Evolutionary conservation across 805 yeast genomes (phyloP).

Genomic region (Saccharomycopsis fibuligera): DNA sequence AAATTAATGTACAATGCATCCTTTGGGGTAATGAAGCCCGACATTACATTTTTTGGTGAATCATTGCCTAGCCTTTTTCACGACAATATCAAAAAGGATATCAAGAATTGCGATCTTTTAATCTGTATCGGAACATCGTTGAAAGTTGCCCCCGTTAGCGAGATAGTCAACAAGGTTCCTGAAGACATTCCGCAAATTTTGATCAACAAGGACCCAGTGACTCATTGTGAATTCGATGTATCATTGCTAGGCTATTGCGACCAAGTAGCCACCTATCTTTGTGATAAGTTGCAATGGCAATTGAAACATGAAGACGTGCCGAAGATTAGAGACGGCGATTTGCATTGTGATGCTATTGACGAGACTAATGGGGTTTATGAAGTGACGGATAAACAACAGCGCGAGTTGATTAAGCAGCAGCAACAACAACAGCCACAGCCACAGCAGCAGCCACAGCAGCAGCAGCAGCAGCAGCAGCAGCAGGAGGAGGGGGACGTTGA

Average conservation of each 20-base stretch:
- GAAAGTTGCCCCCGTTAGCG: slow-evolving; percentile 88
- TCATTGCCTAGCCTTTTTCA: slow-evolving; percentile 68
- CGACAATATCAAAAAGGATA: slow-evolving; percentile 50
- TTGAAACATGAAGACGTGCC: slow-evolving; percentile 49
- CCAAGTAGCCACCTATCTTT: slow-evolving; percentile 63
- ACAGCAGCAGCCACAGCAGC: no score
- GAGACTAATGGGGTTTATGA: slow-evolving; percentile 31
- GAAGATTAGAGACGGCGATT: slow-evolving; percentile 24
- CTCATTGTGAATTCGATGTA: slow-evolving; percentile 74
- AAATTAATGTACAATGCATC: slow-evolving; percentile 30
- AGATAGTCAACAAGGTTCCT: slow-evolving; percentile 70
- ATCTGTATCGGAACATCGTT: slow-evolving; percentile 86
- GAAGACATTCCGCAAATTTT: slow-evolving; percentile 75
- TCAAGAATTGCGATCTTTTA: slow-evolving; percentile 64
- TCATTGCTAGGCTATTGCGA: slow-evolving; percentile 77
- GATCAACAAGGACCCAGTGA: slow-evolving; percentile 70
- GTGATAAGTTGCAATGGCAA: slow-evolving; percentile 53
- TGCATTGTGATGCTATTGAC: slow-evolving; percentile 24
- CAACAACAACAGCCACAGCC: neutral
- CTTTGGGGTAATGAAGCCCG: slow-evolving; percentile 84
- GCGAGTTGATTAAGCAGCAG: slow-evolving; percentile 14
- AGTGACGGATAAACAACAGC: slow-evolving; percentile 28
- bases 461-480: neutral
- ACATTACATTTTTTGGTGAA: slow-evolving; percentile 89
- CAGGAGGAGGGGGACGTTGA: neutral